Evolutionary conservation across 306 rosid genomes (phyloP).

Genomic region (Mimosa bimucronata): DNA sequence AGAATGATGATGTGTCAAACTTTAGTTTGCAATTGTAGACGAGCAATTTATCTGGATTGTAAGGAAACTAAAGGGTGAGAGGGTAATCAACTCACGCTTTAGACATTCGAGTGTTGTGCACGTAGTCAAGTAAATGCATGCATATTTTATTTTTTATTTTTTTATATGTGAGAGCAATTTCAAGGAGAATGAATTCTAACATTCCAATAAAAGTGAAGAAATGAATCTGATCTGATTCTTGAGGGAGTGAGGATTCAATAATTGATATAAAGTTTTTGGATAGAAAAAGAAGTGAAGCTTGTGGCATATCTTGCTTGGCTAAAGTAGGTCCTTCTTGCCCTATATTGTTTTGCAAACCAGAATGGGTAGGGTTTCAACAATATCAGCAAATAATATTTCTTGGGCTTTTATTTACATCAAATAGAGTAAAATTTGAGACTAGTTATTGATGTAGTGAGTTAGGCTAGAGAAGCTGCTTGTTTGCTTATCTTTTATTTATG

Average conservation of each 20-base stretch:
- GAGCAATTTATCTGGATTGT: too few relatives aligned
- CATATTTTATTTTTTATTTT: neutral
- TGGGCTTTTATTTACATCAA: conserved; percentile 9
- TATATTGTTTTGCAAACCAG: neutral
- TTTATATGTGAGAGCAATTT: neutral
- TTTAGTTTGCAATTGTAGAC: too few relatives aligned
- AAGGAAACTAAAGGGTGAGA: neutral
- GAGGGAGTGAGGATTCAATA: conserved; percentile 21
- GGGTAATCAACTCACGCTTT: too few relatives aligned
- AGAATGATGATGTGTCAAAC: too few relatives aligned
- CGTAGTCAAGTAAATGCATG: neutral
- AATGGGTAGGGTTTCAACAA: neutral
- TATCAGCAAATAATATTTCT: neutral
- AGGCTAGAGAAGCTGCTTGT: neutral
- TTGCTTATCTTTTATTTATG: conserved; percentile 17
- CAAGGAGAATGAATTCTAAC: neutral
- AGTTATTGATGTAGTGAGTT: conserved; percentile 4
- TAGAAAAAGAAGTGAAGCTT: neutral
- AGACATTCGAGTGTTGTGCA: neutral
- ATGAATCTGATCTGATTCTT: conserved; percentile 5
- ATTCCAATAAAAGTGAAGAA: neutral
- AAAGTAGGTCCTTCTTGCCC: neutral
- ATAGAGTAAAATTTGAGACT: neutral
- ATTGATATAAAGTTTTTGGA: neutral
- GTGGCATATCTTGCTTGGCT: neutral